Conservation (phyloP, 2,329 filamentous ascomycete species). For the Hypomyces rosellus region DNA sequence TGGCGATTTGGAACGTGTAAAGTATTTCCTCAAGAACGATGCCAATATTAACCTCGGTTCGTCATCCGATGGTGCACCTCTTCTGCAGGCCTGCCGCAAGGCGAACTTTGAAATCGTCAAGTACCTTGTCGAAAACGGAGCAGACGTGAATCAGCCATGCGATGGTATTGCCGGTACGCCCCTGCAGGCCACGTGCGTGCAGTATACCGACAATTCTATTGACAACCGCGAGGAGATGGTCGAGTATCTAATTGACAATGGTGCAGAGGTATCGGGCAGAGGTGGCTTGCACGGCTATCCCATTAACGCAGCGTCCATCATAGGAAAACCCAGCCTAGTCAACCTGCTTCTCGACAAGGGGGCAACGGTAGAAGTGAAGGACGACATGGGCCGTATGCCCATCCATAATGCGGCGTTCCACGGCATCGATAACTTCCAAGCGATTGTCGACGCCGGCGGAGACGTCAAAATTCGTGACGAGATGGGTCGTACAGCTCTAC, state of each 20-base stretch:
- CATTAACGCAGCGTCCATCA: slow-evolving; percentile 15
- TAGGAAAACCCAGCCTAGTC: slow-evolving; percentile 8
- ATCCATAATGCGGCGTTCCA: slow-evolving; percentile 9
- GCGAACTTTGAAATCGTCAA: neutral
- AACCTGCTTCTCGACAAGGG: slow-evolving; percentile 13
- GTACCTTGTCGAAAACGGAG: slow-evolving; percentile 8
- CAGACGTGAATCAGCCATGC: slow-evolving; percentile 5
- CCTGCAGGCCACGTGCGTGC: slow-evolving; percentile 6
- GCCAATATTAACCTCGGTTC: slow-evolving; percentile 11
- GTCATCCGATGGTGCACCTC: slow-evolving; percentile 3
- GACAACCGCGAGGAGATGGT: slow-evolving; percentile 17
- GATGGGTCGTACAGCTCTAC: slow-evolving; percentile 5
- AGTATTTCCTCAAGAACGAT: slow-evolving; percentile 8
- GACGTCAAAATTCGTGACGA: slow-evolving; percentile 5
- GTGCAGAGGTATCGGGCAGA: slow-evolving; percentile 11
- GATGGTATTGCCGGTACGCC: slow-evolving; percentile 5
- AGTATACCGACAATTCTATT: neutral
- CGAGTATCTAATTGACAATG: slow-evolving; percentile 16
- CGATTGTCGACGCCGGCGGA: slow-evolving; percentile 10
- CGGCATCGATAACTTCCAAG: slow-evolving; percentile 8
- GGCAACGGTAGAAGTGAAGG: slow-evolving; percentile 1
- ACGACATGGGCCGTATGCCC: slow-evolving; percentile 3
- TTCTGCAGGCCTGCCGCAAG: slow-evolving; percentile 5
- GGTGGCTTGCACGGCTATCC: slow-evolving; percentile 15
- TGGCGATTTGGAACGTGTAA: slow-evolving; percentile 5